A percentile compares a stretch with the other conserved stretches of the same genome.
These are phyloP conservation scores for Wallacemonas sp. DNA, from an alignment of 208 protist genomes.

Conservation along the genomic window DNA sequence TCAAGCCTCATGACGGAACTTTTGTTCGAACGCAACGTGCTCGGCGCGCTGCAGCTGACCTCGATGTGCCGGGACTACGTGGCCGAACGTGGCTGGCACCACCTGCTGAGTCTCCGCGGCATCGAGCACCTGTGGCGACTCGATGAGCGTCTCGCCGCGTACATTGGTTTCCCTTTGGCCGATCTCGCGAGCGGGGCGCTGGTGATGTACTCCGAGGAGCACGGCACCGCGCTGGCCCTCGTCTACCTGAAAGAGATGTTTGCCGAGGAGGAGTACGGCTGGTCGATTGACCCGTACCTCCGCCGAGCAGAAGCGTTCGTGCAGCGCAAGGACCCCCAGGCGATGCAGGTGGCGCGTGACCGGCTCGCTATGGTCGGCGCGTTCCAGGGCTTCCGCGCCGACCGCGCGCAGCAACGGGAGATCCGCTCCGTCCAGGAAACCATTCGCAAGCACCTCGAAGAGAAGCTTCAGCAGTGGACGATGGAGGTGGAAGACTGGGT, in stretches of 20 bases:
- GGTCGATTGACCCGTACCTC: conserved; percentile 66
- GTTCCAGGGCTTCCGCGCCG: conserved; percentile 29
- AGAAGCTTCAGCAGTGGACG: conserved; percentile 56
- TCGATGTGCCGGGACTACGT: conserved; percentile 71
- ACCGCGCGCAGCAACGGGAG: conserved; percentile 51
- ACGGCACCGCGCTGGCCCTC: conserved; percentile 83
- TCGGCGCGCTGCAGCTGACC: conserved; percentile 50
- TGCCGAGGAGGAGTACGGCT: conserved; percentile 66
- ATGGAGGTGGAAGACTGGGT: conserved; percentile 35
- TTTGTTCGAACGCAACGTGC: conserved; percentile 71
- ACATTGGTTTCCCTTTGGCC: conserved; percentile 60
- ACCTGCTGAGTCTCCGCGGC: conserved; percentile 82
- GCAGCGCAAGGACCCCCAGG: conserved; percentile 32
- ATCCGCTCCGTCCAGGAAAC: conserved; percentile 60
- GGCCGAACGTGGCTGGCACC: conserved; percentile 83
- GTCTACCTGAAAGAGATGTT: conserved; percentile 79
- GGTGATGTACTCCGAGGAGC: conserved; percentile 58
- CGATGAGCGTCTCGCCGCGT: conserved; percentile 69
- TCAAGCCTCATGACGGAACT: conserved; percentile 62
- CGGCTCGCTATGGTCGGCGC: conserved; percentile 57
- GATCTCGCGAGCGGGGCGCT: conserved; percentile 55
- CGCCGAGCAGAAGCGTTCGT: conserved; percentile 53
- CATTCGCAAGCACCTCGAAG: conserved; percentile 55
- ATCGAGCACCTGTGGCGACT: conserved; percentile 80
- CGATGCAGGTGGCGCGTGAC: conserved; percentile 54